Evolutionary conservation across 176 grass and related monocot species (phyloP).

Genomic region (Eragrostis nindensis): DNA sequence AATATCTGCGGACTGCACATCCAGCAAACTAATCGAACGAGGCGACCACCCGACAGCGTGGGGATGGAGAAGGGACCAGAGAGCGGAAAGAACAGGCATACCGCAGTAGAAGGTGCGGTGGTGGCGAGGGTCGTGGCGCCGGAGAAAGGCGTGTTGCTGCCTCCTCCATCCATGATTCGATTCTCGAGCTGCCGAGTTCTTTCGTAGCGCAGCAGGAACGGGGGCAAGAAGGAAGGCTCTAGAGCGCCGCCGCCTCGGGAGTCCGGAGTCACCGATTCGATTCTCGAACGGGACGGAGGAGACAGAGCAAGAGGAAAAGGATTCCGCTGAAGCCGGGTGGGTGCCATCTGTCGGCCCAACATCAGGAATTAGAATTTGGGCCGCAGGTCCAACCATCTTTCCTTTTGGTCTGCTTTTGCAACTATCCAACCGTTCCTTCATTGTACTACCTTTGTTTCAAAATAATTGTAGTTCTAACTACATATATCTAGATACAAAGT

Average conservation of each 20-base stretch:
- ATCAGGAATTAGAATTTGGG: neutral
- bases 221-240: neutral
- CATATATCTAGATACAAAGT: too few species aligned
- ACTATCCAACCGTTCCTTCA: too few species aligned
- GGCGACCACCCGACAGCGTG: neutral
- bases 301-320: neutral
- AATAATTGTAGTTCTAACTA: too few species aligned
- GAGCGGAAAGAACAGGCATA: conserved; percentile 27
- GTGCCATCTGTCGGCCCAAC: neutral
- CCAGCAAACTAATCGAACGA: conserved; percentile 14
- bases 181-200: neutral
- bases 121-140: conserved; percentile 4
- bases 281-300: neutral
- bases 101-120: conserved; percentile 18
- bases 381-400: neutral
- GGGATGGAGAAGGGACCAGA: neutral
- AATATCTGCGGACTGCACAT: neutral
- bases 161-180: conserved; percentile 37
- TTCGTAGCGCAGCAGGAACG: too few species aligned
- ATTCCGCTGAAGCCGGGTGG: too few species aligned
- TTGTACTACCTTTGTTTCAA: too few species aligned
- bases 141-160: conserved; percentile 9
- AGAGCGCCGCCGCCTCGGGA: conserved; percentile 4
- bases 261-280: too few species aligned
- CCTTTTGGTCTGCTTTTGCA: too few species aligned